phyloP scores from a whole-genome alignment of 176 grass and related monocot genomes.

The sorghum (Sorghum bicolor) region DNA sequence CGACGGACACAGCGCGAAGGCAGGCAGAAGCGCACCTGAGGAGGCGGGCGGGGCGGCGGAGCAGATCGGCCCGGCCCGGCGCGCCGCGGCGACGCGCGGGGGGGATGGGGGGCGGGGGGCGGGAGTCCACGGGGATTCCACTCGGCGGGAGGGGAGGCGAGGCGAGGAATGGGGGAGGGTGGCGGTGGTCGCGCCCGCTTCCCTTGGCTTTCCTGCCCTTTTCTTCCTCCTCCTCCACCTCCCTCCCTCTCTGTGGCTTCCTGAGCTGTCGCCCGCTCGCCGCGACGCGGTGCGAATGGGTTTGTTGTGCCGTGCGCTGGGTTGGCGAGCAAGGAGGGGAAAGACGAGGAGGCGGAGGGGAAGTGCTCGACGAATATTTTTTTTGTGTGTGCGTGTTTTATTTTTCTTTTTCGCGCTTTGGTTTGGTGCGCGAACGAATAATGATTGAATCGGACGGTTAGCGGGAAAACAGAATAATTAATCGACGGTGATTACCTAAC shows the following conservation, averaged over 20 bases:
- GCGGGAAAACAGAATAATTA: not conserved
- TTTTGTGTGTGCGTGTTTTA: not conserved
- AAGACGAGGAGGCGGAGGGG: not conserved
- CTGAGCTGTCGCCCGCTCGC: conserved; percentile 10
- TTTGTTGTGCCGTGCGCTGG: not conserved
- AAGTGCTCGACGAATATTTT: not conserved
- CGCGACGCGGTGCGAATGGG: conserved; percentile 7
- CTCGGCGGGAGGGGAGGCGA: not conserved
- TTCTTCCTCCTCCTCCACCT: not conserved
- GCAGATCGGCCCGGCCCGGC: not conserved
- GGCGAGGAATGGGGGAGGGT: not conserved
- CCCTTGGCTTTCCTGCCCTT: conserved; percentile 26
- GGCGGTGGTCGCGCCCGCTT: conserved; percentile 30
- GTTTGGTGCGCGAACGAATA: not conserved
- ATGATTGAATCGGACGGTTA: not conserved
- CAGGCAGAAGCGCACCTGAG: conserved; percentile 30
- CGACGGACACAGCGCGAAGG: not conserved
- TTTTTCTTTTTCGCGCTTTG: not conserved
- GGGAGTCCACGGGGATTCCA: conserved; percentile 45
- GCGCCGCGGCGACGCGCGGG: not conserved
- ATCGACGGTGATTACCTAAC: not conserved
- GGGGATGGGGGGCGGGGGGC: not conserved
- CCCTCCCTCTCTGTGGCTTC: not conserved
- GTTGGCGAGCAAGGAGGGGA: not conserved
- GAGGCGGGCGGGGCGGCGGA: conserved; percentile 18